Conservation (phyloP, 2,329 filamentous ascomycete species). For the Diaporthe amygdali region DNA sequence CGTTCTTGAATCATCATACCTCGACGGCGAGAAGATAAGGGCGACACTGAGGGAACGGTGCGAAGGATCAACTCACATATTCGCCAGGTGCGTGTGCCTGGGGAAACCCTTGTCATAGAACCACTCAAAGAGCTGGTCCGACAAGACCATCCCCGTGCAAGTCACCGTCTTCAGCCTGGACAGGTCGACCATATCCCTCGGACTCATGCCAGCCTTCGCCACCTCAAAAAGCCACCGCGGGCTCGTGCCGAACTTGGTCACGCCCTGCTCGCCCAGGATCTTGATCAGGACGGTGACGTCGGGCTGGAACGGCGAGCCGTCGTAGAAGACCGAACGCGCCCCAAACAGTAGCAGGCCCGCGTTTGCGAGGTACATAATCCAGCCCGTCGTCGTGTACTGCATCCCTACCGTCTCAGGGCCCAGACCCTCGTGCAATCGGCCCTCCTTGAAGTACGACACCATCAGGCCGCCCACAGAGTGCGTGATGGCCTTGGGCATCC, state of each 20-base stretch:
- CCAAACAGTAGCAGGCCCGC: constrained; percentile 66
- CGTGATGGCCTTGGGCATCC: constrained; percentile 84
- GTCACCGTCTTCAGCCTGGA: constrained; percentile 65
- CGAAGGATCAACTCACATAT: constrained; percentile 63
- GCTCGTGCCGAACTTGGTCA: constrained; percentile 77
- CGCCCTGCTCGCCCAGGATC: constrained; percentile 65
- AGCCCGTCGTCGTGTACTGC: constrained; percentile 73
- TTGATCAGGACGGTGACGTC: constrained; percentile 67
- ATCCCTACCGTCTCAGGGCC: constrained; percentile 47
- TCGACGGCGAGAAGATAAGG: background rate
- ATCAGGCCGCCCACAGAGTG: constrained; percentile 73
- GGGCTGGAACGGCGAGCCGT: constrained; percentile 81
- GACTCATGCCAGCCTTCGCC: constrained; percentile 66
- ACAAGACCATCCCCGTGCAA: constrained; percentile 82
- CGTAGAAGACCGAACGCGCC: constrained; percentile 72
- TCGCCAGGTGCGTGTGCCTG: constrained; percentile 67
- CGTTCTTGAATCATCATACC: too few species aligned
- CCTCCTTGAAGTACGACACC: constrained; percentile 64
- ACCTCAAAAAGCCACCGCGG: constrained; percentile 80
- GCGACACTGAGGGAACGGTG: too few species aligned
- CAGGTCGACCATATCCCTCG: constrained; percentile 67
- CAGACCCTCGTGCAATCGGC: constrained; percentile 51
- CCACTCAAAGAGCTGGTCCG: constrained; percentile 81
- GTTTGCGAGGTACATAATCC: constrained; percentile 84
- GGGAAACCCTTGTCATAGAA: constrained; percentile 76